These are phyloP conservation scores for Alnus glutinosa DNA, from an alignment of 306 rosid species.

Conservation along the genomic window DNA sequence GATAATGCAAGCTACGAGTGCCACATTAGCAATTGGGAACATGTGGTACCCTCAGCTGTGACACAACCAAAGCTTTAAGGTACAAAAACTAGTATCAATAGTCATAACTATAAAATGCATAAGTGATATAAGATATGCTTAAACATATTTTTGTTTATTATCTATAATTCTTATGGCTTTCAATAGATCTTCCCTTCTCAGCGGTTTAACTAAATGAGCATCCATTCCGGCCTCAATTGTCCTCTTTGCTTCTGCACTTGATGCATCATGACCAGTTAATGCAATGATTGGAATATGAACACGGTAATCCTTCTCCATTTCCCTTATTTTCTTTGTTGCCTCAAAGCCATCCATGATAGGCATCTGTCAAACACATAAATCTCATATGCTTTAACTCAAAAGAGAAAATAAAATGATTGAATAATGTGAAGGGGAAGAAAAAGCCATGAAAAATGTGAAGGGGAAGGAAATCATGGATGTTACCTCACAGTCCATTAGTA, in stretches of 20 bases:
- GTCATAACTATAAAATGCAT: background rate
- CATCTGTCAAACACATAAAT: slow-evolving; percentile 47
- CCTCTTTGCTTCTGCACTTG: slow-evolving; percentile 35
- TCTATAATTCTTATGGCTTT: slow-evolving; percentile 46
- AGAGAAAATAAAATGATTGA: background rate
- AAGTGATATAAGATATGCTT: background rate
- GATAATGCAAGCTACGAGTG: too few species aligned
- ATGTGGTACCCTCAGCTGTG: too few species aligned
- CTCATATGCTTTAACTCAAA: background rate
- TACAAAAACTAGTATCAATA: too few species aligned
- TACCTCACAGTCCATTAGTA: slow-evolving; percentile 86
- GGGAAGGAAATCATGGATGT: background rate
- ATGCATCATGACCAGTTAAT: slow-evolving; percentile 54
- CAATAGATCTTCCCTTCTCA: slow-evolving; percentile 38
- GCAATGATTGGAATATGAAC: slow-evolving; percentile 70
- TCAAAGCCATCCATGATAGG: slow-evolving; percentile 65
- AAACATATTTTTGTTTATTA: background rate
- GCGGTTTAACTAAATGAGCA: slow-evolving; percentile 57
- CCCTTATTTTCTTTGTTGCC: slow-evolving; percentile 59
- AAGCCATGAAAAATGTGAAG: background rate
- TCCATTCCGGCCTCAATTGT: slow-evolving; percentile 62
- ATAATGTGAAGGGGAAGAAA: too few species aligned
- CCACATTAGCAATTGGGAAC: too few species aligned
- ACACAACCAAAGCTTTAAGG: too few species aligned
- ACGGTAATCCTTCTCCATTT: slow-evolving; percentile 43